phyloP scores from a whole-genome alignment of 2,329 filamentous ascomycete genomes.

The Phymatotrichopsis omnivora region DNA sequence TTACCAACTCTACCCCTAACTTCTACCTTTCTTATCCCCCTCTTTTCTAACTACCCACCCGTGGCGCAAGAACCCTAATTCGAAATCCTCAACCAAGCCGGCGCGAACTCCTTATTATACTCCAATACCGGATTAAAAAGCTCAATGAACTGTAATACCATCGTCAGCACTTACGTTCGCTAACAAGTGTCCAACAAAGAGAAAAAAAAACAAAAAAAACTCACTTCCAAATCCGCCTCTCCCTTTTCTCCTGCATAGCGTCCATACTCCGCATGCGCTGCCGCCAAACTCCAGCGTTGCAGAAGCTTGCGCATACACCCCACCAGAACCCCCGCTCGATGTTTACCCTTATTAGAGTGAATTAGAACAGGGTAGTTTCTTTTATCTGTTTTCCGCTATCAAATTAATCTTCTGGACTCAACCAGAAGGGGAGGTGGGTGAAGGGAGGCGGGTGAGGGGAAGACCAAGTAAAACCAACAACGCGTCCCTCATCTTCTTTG shows the following conservation, averaged over 20 bases:
- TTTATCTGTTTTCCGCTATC: too few relatives aligned
- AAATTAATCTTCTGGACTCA: too few relatives aligned
- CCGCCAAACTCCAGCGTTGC: conserved; percentile 30
- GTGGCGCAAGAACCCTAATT: too few relatives aligned
- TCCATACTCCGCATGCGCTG: conserved; percentile 29
- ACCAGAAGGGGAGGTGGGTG: too few relatives aligned
- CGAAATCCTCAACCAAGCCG: conserved; percentile 24
- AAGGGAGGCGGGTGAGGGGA: too few relatives aligned
- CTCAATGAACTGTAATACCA: conserved; percentile 28
- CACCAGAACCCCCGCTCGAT: conserved; percentile 30
- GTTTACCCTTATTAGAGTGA: conserved; percentile 31
- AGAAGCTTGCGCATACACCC: conserved; percentile 30
- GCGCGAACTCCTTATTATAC: conserved; percentile 27
- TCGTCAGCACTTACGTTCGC: background rate
- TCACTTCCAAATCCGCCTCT: conserved; percentile 30
- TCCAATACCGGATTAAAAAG: conserved; percentile 28
- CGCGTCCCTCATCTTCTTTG: conserved; percentile 22
- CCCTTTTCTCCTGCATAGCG: conserved; percentile 31
- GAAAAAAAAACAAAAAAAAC: background rate
- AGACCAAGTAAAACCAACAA: conserved; percentile 28
- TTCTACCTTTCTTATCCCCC: too few relatives aligned
- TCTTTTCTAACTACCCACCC: too few relatives aligned
- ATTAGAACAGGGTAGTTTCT: conserved; percentile 30
- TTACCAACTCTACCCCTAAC: too few relatives aligned
- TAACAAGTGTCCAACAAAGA: background rate